Base-by-base conservation (phyloP, 768 basidiomycete genomes). In the Boletus rubropictus region DNA sequence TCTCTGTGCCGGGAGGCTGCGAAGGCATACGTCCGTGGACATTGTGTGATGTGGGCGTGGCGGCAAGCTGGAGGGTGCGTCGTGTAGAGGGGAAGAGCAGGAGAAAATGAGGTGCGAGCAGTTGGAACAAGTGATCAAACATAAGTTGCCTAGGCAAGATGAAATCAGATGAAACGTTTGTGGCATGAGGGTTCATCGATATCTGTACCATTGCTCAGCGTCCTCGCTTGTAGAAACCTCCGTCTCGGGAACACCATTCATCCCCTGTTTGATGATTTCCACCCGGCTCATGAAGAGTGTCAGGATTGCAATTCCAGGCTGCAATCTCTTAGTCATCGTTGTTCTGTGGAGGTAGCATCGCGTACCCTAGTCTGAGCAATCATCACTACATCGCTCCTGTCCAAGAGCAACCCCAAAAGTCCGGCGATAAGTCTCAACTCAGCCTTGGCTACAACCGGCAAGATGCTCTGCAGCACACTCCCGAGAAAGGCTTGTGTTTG, bases 251-350 rank as follows among this genome's bases (percentile, higher is more conserved):
- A 74, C 66, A 12, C 69, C 71, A 5, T 67, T 66, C 51, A 78
- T 76, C 3, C 77, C 77, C 57, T 94, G 85, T 62, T 90, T 91
- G 58, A 98, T 84, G 15, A 89, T 79, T 65, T 93, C 90, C n/a
- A 92, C 95, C 21, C 91, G 84, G 53, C 88, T 92, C 44, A 98
- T 72, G 65, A 98, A 85, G 37, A 94, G 73, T 0, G 93, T 98
- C 51, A 98, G 73, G 42, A 98, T 75, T 3, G 91, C 89, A 22
- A 97, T 72, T 29, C 94, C 96, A 46, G 96, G 92, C 93, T 97
- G 41, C 29, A 34, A 33, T 25, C 12, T 22, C 14, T 56, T n/a
- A 49, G 48, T 52, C 3, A 25, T 14, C 27, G 39, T 21, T 6
- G 5, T n/a, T 25, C 7, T 3, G 34, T 22, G 46, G 37, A 42